These are phyloP conservation scores for Alternaria atra DNA, from an alignment of 2,329 filamentous ascomycete species.

Conservation along the genomic window DNA sequence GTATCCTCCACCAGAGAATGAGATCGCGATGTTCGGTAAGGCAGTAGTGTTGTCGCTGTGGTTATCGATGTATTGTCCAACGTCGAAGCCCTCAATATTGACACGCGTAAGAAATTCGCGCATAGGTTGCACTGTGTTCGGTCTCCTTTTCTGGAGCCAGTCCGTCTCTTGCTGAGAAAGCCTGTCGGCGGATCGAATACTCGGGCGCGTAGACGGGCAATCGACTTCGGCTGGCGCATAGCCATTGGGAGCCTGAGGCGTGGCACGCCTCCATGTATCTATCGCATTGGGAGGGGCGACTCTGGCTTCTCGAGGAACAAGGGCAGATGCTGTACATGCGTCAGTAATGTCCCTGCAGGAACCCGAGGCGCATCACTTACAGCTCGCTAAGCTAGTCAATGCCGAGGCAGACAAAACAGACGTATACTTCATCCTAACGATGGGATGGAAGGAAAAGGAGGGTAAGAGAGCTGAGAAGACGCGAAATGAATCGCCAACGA, in stretches of 20 bases:
- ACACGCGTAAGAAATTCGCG: slow-evolving; percentile 74
- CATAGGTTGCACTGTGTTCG: slow-evolving; percentile 79
- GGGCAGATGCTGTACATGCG: slow-evolving; percentile 37
- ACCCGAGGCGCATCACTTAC: slow-evolving; percentile 29
- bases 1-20: slow-evolving; percentile 85
- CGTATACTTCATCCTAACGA: slow-evolving; percentile 39
- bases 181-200: slow-evolving; percentile 68
- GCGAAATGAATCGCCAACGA: slow-evolving; percentile 10
- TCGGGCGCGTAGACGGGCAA: slow-evolving; percentile 76
- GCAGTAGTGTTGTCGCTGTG: slow-evolving; percentile 64
- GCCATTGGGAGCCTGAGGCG: slow-evolving; percentile 68
- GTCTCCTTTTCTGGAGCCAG: slow-evolving; percentile 77
- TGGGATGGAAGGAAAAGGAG: neutral
- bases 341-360: slow-evolving; percentile 24
- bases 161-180: slow-evolving; percentile 75
- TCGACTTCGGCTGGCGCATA: slow-evolving; percentile 75
- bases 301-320: slow-evolving; percentile 33
- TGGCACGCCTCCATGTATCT: slow-evolving; percentile 51
- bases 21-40: slow-evolving; percentile 76
- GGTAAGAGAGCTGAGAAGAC: slow-evolving; percentile 1
- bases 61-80: slow-evolving; percentile 73
- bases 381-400: slow-evolving; percentile 39
- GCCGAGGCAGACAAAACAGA: slow-evolving; percentile 40
- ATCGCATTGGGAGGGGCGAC: slow-evolving; percentile 27
- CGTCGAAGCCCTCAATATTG: slow-evolving; percentile 81